phyloP scores from a whole-genome alignment of 2,329 filamentous ascomycete species.

The Monilinia polystroma region DNA sequence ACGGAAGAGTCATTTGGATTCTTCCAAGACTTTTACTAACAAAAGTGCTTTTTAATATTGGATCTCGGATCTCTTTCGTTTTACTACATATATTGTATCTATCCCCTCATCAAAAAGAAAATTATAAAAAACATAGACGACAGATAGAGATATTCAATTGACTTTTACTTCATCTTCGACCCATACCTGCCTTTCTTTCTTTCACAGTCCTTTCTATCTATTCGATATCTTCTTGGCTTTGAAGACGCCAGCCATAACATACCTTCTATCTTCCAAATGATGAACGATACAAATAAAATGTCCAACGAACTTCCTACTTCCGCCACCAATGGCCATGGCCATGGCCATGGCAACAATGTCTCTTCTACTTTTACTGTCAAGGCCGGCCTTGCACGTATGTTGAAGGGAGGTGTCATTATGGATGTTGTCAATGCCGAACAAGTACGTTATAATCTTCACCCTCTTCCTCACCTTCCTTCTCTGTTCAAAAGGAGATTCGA shows the following conservation, averaged over 20 bases:
- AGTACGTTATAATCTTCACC: slow-evolving; percentile 43
- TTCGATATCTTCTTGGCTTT: neutral
- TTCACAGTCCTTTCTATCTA: neutral
- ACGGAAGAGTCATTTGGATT: no score
- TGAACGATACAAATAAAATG: slow-evolving; percentile 36
- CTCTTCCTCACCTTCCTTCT: neutral
- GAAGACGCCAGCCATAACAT: slow-evolving; percentile 33
- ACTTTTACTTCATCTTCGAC: neutral
- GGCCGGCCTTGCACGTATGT: slow-evolving; percentile 92
- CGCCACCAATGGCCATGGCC: slow-evolving; percentile 32
- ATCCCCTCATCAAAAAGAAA: no score
- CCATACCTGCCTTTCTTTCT: neutral
- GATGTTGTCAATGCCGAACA: slow-evolving; percentile 92
- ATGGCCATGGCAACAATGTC: slow-evolving; percentile 32
- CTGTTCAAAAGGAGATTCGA: slow-evolving; percentile 3
- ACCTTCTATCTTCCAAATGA: slow-evolving; percentile 23
- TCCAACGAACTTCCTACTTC: slow-evolving; percentile 47
- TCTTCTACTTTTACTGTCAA: slow-evolving; percentile 75
- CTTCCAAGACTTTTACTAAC: no score
- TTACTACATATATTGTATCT: no score
- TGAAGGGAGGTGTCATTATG: slow-evolving; percentile 99
- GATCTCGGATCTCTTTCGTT: no score
- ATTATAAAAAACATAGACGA: no score
- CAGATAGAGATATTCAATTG: neutral
- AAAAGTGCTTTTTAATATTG: no score